A percentile compares a stretch with the other conserved stretches of the same genome.
These are phyloP conservation scores for Mycogone perniciosa DNA, from an alignment of 2,329 filamentous ascomycete species.

Conservation along the genomic window DNA sequence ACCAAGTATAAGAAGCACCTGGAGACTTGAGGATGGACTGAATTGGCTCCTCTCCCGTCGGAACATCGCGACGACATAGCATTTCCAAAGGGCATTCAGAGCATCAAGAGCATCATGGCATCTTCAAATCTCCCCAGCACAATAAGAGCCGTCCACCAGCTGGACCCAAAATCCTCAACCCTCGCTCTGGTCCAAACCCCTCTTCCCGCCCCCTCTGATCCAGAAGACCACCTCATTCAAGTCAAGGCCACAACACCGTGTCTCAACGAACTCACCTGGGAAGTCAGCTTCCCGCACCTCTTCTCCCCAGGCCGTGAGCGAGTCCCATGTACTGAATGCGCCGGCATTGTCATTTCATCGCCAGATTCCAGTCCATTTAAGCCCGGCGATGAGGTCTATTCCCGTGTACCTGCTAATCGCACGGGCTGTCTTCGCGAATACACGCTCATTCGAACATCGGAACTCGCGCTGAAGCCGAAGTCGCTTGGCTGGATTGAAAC, in stretches of 20 bases:
- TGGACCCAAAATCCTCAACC: conserved; percentile 15
- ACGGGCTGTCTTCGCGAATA: conserved; percentile 29
- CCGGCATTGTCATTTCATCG: conserved; percentile 31
- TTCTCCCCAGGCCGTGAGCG: conserved; percentile 20
- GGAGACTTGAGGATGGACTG: too few relatives aligned
- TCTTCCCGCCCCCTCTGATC: conserved; percentile 17
- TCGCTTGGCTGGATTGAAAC: conserved; percentile 28
- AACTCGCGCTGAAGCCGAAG: conserved; percentile 30
- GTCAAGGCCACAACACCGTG: conserved; percentile 29
- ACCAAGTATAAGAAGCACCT: too few relatives aligned
- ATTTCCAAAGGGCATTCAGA: not conserved
- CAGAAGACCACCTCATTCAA: conserved; percentile 25
- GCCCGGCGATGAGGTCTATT: conserved; percentile 30
- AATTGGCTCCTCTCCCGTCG: conserved; percentile 1
- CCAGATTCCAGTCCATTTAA: conserved; percentile 27
- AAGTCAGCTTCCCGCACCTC: conserved; percentile 15
- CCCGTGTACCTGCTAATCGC: conserved; percentile 21
- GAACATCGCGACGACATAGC: not conserved
- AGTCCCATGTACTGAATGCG: conserved; percentile 33
- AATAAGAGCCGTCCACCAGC: conserved; percentile 21
- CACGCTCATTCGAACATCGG: conserved; percentile 23
- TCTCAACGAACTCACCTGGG: conserved; percentile 29
- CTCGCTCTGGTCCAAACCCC: conserved; percentile 17
- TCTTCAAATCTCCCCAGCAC: conserved; percentile 10
- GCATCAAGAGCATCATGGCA: not conserved